Percentiles rank a stretch among this genome's conserved stretches.
Conservation (phyloP, 1,284 basidiomycete genomes). For the Mycena citricolor region DNA sequence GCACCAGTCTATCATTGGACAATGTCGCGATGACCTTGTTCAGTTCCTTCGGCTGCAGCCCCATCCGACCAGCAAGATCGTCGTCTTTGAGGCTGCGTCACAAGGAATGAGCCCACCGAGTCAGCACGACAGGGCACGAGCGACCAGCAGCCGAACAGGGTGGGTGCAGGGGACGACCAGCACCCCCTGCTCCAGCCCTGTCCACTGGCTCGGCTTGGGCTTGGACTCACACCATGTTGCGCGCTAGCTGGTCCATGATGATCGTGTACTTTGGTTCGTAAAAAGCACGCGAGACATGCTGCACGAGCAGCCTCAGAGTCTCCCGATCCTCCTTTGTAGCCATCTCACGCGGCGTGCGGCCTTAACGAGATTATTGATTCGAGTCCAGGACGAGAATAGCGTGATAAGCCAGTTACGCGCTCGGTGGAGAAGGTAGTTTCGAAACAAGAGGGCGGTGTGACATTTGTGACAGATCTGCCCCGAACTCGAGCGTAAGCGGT, state of each 20-base stretch:
- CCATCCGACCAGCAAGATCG: slow-evolving; percentile 85
- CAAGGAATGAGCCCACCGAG: slow-evolving; percentile 22
- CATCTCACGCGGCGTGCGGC: no score
- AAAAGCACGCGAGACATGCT: slow-evolving; percentile 90
- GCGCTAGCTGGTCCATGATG: slow-evolving; percentile 89
- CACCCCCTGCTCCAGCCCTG: no score
- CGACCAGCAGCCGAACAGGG: slow-evolving; percentile 21
- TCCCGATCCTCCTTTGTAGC: slow-evolving; percentile 75
- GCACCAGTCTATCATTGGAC: slow-evolving; percentile 81
- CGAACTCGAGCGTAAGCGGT: no score
- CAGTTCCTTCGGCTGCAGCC: slow-evolving; percentile 89
- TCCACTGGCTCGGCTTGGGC: slow-evolving; percentile 4
- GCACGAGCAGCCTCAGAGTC: slow-evolving; percentile 77
- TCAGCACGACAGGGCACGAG: slow-evolving; percentile 30
- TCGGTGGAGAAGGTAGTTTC: no score
- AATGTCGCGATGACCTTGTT: slow-evolving; percentile 89
- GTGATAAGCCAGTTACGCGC: no score
- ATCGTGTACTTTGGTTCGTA: slow-evolving; percentile 93
- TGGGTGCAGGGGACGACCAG: slow-evolving; percentile 16
- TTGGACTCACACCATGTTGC: slow-evolving; percentile 85
- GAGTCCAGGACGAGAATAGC: no score
- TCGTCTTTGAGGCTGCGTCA: slow-evolving; percentile 85
- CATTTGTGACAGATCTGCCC: no score
- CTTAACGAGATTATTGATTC: no score
- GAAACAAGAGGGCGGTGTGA: no score